Base-by-base conservation (phyloP, 257 asterid genomes). In the Nicotiana paniculata region DNA sequence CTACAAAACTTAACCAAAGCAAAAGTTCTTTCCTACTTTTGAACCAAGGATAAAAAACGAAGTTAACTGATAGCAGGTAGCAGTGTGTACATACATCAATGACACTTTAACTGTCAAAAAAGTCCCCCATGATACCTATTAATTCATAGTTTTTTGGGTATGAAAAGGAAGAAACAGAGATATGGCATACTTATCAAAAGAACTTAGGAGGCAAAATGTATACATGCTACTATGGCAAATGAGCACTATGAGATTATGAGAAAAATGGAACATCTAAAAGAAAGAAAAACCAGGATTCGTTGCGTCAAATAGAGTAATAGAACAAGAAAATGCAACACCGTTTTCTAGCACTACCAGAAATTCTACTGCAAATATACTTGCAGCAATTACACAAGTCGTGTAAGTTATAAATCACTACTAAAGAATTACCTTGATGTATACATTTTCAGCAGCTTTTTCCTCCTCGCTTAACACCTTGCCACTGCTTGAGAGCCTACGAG, bases 391-490 rank as follows among this genome's bases (percentile, higher is more conserved):
- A 16, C 16, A 48, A 48, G 46, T 15, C 77, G 66, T 55, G 63
- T 51, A 66, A 39, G 30, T 30, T 43, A 10, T 4, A 48, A 59
- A 51, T 28, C 62, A 72, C 54, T 63, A 69, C 17, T 68, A 46
- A n/a, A 4, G 30, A 65, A 55, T 85, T 61, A 96, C 98, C 98
- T 94, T 94, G 81, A 96, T 94, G 87, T 91, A 96, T 86, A 96
- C 82, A 86, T 94, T 96, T 90, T 96, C 99, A 66, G 99, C 99
- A 89, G 99, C 99, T 91, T 90, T 92, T 89, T 94, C 99, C 90
- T 96, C 99, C 95, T 96, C 97, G 48, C 95, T 78, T 77, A 94
- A 90, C 77, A 96, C 57, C 85, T 85, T 96, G 76, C 98, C 97
- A 81, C 91, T 54, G 74, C 96, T 90, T 79, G 95, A 94, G 62